Evolutionary conservation across 164 flowering plant genomes (phyloP).

Genomic region (Vitis labrusca): DNA sequence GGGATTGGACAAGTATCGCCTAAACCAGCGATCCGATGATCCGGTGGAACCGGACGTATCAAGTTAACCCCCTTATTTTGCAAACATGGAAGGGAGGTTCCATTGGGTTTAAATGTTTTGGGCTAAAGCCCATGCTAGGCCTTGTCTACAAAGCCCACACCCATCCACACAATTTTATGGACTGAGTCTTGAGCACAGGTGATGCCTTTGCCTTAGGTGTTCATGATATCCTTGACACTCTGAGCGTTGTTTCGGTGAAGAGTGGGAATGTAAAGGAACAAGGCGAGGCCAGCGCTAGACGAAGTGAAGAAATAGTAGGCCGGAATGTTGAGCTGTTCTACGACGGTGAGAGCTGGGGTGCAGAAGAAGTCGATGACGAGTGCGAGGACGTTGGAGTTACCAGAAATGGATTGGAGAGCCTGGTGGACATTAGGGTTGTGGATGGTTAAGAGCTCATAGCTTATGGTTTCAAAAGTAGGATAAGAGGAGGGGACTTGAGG

Average conservation of each 20-base stretch:
- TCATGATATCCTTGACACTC: constrained; percentile 13
- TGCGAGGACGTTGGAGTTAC: constrained; percentile 19
- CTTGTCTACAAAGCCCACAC: too few species aligned
- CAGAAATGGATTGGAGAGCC: constrained; percentile 31
- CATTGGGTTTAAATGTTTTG: too few species aligned
- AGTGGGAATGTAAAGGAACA: constrained; percentile 26
- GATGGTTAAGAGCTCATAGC: constrained; percentile 23
- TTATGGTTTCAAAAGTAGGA: constrained; percentile 13
- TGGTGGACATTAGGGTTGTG: constrained; percentile 30
- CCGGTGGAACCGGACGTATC: too few species aligned
- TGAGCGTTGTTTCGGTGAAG: constrained; percentile 16
- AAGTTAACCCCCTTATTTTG: too few species aligned
- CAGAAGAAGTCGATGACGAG: constrained; percentile 49
- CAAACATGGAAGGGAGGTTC: too few species aligned
- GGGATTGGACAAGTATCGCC: too few species aligned
- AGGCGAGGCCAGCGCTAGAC: constrained; percentile 20
- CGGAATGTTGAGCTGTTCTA: constrained; percentile 35
- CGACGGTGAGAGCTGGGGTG: constrained; percentile 14
- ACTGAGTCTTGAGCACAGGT: too few species aligned
- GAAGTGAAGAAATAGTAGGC: constrained; percentile 42
- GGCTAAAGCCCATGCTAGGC: too few species aligned
- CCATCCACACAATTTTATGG: too few species aligned
- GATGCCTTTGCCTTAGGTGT: too few species aligned
- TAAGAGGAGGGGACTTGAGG: constrained; percentile 8
- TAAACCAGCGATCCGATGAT: too few species aligned